Base-by-base conservation (phyloP, 208 protist genomes). In the Trypanosoma lewisi region DNA sequence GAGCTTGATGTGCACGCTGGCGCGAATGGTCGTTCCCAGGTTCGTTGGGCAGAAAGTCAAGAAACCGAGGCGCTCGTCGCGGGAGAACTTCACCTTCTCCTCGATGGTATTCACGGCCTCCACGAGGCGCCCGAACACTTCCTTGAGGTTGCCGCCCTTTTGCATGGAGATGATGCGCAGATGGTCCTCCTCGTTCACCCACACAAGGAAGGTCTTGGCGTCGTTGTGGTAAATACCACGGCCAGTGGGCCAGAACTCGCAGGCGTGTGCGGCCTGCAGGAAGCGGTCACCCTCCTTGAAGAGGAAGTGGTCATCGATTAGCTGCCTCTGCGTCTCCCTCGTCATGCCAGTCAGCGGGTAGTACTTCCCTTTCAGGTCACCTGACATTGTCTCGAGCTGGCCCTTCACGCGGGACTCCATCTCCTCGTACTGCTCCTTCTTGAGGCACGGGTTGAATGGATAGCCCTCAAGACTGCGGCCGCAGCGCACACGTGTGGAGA, bases 111-210 rank as follows among this genome's bases (percentile, higher is more conserved):
- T 37, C 33, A 74, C 69, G 28, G 67, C 69, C 16, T 62, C 9
- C 36, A 70, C 75, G 58, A 89, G 80, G 21, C 83, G 75, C 47
- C 44, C 62, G 41, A 86, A 86, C 21, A 85, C 75, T 50, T 80
- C 69, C 56, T 80, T 74, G 61, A 89, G 59, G 68, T 89, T 78
- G 2, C 75, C 77, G 47, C 77, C 80, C 59, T 83, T 75, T 60
- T 85, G 76, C 77, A 87, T 87, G 45, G 76, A 80, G 47, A 89
- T 83, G 57, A 89, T 82, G 47, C 83, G 67, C 63, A 86, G 63
- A 59, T 89, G 80, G 57, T 89, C 83, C 71, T 89, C 83, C 71
- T 89, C 83, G 54, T 85, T 85, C 55, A 82, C 68, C 83, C 83
- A 89, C 37, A 83, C 73, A 25, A 85, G 72, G 54, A 87, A 83